phyloP scores from a whole-genome alignment of 768 basidiomycete species.

The Suillus tomentosus region DNA sequence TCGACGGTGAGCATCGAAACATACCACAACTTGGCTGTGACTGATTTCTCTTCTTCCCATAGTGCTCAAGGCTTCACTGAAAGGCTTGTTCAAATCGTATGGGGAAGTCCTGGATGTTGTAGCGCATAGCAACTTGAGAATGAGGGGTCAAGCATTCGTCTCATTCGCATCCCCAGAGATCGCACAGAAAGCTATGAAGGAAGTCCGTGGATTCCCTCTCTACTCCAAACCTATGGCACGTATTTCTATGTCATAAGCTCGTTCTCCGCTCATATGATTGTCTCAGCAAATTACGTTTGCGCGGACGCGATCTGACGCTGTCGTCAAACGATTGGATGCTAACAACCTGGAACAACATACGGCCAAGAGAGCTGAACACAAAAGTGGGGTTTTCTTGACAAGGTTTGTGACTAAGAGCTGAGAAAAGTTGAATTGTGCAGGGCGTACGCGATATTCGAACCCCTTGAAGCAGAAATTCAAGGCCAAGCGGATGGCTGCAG shows the following conservation, averaged over 20 bases:
- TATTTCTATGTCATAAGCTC: constrained; percentile 11
- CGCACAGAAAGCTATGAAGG: constrained; percentile 87
- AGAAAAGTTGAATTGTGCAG: constrained; percentile 39
- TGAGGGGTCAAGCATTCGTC: constrained; percentile 99
- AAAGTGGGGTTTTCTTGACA: constrained; percentile 57
- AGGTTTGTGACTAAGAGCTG: background rate
- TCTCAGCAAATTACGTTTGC: constrained; percentile 94
- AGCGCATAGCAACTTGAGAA: constrained; percentile 90
- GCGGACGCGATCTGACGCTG: constrained; percentile 83
- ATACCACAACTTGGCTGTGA: constrained; percentile 5
- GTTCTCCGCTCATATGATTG: constrained; percentile 2
- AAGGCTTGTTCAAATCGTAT: constrained; percentile 90
- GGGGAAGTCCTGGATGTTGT: constrained; percentile 94
- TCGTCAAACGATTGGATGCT: constrained; percentile 74
- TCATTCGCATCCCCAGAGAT: constrained; percentile 83
- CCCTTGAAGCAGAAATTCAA: constrained; percentile 86
- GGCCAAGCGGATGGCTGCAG: constrained; percentile 78
- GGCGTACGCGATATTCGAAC: constrained; percentile 82
- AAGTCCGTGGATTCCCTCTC: constrained; percentile 91
- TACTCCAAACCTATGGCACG: constrained; percentile 96
- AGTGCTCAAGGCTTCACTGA: constrained; percentile 89
- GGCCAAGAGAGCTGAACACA: constrained; percentile 70
- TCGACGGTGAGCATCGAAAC: constrained; percentile 51
- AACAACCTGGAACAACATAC: constrained; percentile 77
- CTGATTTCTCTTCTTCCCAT: constrained; percentile 15